Evolutionary conservation across 768 basidiomycete genomes (phyloP).

Genomic region (Tulasnella sp.): DNA sequence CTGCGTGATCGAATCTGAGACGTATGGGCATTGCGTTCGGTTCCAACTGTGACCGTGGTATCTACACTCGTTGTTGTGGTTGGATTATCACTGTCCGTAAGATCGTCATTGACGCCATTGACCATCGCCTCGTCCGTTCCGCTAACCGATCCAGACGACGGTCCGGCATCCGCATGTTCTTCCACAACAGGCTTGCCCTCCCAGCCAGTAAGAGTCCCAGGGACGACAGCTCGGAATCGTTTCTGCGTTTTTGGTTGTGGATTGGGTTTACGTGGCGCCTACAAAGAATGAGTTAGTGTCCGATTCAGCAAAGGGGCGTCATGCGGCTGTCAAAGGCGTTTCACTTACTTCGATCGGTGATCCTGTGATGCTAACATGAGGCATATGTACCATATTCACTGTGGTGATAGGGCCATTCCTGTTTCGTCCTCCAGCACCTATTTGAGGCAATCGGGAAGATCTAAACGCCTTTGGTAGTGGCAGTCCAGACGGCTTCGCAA

Average conservation of each 20-base stretch:
- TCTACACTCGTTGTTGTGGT: background rate
- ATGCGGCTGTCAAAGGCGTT: background rate
- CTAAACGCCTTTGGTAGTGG: background rate
- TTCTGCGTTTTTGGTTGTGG: background rate
- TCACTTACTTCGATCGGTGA: background rate
- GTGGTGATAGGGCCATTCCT: background rate
- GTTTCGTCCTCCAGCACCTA: background rate
- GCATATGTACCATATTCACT: constrained; percentile 13
- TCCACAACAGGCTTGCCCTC: constrained; percentile 1
- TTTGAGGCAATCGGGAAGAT: background rate
- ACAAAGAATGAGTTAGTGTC: background rate
- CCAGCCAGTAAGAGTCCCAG: constrained; percentile 11
- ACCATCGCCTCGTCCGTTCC: no score
- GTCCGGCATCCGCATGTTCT: background rate
- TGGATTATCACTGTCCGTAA: no score
- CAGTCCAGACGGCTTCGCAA: background rate
- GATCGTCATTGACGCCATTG: no score
- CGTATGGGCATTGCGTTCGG: background rate
- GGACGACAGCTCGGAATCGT: constrained; percentile 6
- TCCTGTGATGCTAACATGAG: background rate
- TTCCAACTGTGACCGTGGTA: background rate
- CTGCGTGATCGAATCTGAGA: no score
- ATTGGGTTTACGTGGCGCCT: background rate
- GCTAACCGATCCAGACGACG: background rate
- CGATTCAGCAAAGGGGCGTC: background rate